Percentiles rank a stretch among this genome's conserved stretches.
Evolutionary conservation across 169 alveolate genomes (phyloP).

Genomic region (Amoebophrya sp.): DNA sequence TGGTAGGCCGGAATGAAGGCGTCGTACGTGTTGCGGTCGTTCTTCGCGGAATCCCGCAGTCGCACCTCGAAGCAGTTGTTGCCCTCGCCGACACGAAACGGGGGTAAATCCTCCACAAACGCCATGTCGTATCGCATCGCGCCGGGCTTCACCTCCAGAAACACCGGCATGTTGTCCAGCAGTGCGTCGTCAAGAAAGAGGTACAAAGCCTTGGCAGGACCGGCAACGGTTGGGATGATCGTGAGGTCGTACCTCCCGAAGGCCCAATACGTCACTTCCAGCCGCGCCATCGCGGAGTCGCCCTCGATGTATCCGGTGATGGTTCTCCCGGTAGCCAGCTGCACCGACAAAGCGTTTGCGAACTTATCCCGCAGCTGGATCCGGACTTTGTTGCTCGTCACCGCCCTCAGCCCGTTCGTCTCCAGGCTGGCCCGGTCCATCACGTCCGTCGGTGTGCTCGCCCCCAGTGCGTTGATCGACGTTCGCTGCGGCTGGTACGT

Average conservation of each 20-base stretch:
- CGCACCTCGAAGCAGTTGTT: neutral
- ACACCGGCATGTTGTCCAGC: neutral
- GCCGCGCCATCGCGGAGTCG: neutral
- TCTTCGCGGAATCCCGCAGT: neutral
- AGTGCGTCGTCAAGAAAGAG: neutral
- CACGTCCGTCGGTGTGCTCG: neutral
- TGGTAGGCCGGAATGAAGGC: neutral
- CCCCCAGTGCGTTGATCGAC: neutral
- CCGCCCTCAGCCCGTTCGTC: neutral
- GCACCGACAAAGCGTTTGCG: neutral
- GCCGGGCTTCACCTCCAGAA: neutral
- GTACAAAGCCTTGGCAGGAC: neutral
- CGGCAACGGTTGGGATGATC: neutral
- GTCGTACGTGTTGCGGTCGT: neutral
- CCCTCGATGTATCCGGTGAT: neutral
- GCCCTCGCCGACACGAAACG: slow-evolving; percentile 2
- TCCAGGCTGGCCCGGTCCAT: neutral
- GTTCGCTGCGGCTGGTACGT: neutral
- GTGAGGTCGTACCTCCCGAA: neutral
- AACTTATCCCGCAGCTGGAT: neutral
- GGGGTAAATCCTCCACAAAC: neutral
- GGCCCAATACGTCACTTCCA: neutral
- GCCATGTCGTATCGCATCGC: neutral
- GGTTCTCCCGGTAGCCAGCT: neutral
- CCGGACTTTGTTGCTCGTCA: neutral